These are phyloP conservation scores for Elsinoe perseae DNA, from an alignment of 2,329 filamentous ascomycete genomes.

Conservation along the genomic window DNA sequence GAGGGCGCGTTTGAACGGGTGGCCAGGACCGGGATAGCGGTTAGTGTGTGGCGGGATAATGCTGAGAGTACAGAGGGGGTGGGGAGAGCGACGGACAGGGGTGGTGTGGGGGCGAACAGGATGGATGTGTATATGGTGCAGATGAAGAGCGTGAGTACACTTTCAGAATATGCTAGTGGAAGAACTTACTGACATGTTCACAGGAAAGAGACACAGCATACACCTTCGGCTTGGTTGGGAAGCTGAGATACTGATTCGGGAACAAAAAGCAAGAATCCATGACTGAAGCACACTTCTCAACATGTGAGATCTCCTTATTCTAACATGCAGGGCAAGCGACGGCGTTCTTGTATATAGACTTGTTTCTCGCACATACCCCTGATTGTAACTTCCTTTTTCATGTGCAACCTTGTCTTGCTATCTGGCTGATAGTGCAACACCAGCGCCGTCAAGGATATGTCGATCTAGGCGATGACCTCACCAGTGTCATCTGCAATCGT, in stretches of 20 bases:
- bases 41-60: constrained; percentile 72
- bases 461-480: too few relatives aligned
- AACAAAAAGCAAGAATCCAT: too few relatives aligned
- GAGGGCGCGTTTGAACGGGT: constrained; percentile 79
- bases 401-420: not conserved
- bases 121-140: constrained; percentile 57
- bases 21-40: constrained; percentile 76
- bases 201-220: constrained; percentile 44
- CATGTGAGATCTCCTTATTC: not conserved
- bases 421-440: too few relatives aligned
- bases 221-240: constrained; percentile 43
- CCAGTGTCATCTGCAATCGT: too few relatives aligned
- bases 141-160: constrained; percentile 33
- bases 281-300: too few relatives aligned
- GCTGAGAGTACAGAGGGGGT: constrained; percentile 45
- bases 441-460: too few relatives aligned
- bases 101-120: constrained; percentile 48
- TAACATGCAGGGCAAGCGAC: not conserved
- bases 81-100: constrained; percentile 51
- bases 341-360: constrained; percentile 12
- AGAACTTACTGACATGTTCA: not conserved
- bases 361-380: constrained; percentile 7
- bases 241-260: constrained; percentile 38
- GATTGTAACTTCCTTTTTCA: not conserved
- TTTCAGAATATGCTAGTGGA: not conserved